Base-by-base conservation (phyloP, 164 flowering plant genomes). In the Nelumbo lutea region DNA sequence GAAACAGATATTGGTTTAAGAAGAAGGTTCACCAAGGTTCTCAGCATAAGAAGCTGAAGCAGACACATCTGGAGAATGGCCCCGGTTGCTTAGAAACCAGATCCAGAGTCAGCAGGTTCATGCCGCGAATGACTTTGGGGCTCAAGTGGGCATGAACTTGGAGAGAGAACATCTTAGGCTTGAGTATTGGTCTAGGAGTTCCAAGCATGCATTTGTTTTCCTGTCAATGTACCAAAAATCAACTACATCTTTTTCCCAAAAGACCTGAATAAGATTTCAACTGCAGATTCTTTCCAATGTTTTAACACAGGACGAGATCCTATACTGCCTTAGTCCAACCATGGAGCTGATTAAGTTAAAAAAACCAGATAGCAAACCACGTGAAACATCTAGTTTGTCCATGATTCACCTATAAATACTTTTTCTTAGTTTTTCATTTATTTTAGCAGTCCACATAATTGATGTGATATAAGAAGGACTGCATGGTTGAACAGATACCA, bases 181-280 rank as follows among this genome's bases (percentile, higher is more conserved):
- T 78, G 76, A 67, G 55, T 70, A 77, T 68, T 65, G 78, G 75
- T 70, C 79, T 80, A 61, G 78, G 80, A 66, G 77, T 75, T 76
- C 79, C 82, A 76, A 88, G 81, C 60, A 79, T 62, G 79, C 89
- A 88, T 83, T 82, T 86, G 69, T 70, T 79, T 74, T 65, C 96
- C 96, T 90, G 90, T 75, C 69, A 83, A 69, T 66, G 56, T 45
- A 64, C 69, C 72, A 64, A 68, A 74, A 69, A 78, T 79, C 48
- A 77, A 66, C 59, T 48, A 73, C 67, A 73, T 65, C 59, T 64
- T 66, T 13, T 42, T 67, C 56, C 71, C 45, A 71, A 57, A 0
- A 55, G 15, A 53, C 71, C 64, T 53, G 64, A 60, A 68, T 50
- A 67, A 52, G 38, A 47, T 59, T 50, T 27, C 27, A 27, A 27